Conservation (phyloP, 164 flowering plant species). For the Sextonia rubra region DNA sequence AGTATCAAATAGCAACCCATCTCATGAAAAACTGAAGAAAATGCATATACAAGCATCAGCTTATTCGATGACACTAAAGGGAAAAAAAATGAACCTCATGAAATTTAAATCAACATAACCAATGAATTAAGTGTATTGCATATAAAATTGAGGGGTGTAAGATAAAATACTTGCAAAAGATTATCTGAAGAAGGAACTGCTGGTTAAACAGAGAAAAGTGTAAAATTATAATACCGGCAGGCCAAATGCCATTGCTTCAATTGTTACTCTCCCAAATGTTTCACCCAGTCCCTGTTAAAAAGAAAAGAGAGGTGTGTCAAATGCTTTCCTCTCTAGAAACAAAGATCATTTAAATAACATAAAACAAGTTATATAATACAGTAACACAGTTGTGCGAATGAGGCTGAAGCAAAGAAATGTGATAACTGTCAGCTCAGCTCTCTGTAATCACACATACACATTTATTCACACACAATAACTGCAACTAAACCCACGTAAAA, state of each 20-base stretch:
- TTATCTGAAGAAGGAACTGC: conserved; percentile 4
- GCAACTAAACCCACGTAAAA: neutral
- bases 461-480: neutral
- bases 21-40: neutral
- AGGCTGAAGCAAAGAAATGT: conserved; percentile 2
- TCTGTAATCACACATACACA: neutral
- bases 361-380: neutral
- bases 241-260: conserved; percentile 99
- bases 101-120: too few species aligned
- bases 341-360: neutral
- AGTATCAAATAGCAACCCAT: too few species aligned
- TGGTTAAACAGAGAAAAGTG: conserved; percentile 3
- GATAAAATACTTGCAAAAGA: neutral
- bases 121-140: too few species aligned
- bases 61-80: too few species aligned
- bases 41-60: neutral
- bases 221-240: conserved; percentile 61
- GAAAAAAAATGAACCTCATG: neutral
- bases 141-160: too few species aligned
- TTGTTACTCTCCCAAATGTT: conserved; percentile 96
- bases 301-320: neutral
- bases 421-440: conserved; percentile 1
- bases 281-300: conserved; percentile 77
- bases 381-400: conserved; percentile 1
- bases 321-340: neutral